Base-by-base conservation (phyloP, 805 yeast genomes). In the Saturnispora zaruensis region DNA sequence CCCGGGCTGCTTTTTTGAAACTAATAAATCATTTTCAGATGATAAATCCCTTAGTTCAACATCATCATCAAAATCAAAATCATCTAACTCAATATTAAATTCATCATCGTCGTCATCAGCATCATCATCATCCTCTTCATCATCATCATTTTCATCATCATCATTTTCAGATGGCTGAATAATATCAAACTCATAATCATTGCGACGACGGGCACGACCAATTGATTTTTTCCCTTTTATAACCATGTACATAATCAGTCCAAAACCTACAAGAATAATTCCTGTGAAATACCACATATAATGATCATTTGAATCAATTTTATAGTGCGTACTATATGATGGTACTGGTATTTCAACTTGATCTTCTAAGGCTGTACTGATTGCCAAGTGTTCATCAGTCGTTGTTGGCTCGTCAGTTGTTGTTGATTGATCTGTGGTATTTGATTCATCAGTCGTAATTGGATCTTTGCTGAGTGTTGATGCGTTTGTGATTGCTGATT, bases 111-210 rank as follows among this genome's bases (percentile, higher is more conserved):
- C 53, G 13, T 53, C 52, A 41, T 52, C 51, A 6, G 46, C 50
- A 21, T 45, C 46, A 21, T 44, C 51, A n/a, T 53, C 54, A 44
- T 68, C 46, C 18, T 44, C 50, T n/a, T 53, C 53, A 43, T 68
- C 54, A 40, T 59, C 59, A 20, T 57, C 64, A 23, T n/a, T n/a
- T n/a, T n/a, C n/a, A n/a, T 44, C 50, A 16, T 53, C 53, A 43
- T 68, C 54, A 40, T 59, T 59, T 23, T 57, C 64, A 23, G 59
- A 41, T 6, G 84, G 83, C 18, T 81, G 84, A 42, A 85, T 85
- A 44, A 84, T 79, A 60, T 85, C 95, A 60, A 85, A 82, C 61
- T 85, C 93, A 59, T 77, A 82, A 37, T 82, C 88, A 58, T 83
- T 78, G 66, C 89, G 68, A 61, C 84, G 68, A 66, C 87, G 70